Evolutionary conservation across 352 stramenopile species (phyloP), one percentile per base, ranked within the genome.

Genomic region (Globisporangium paddicum): DNA sequence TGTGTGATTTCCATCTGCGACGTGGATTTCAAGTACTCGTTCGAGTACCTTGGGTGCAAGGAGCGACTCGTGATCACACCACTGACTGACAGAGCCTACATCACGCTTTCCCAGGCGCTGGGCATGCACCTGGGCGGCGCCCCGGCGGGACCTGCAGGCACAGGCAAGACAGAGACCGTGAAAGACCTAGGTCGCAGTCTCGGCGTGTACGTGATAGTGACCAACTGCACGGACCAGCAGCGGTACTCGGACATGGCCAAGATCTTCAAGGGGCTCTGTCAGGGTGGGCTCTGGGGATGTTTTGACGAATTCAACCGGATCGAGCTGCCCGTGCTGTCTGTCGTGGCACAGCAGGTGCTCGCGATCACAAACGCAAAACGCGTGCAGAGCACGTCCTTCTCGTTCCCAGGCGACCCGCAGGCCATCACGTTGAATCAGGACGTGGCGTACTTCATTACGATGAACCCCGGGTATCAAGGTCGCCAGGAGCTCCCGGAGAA

Each of bases 241-340:
- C 72, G 85, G 48, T 87, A 94, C 76, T 85, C 91, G 46, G 75
- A 97, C 71, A 97, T 97, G 87, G 90, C 87, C 9, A 98, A 97
- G 69, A 93, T 98, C 40, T 97, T 97, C 56, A 87, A 95, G 19
- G 91, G 92, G 0, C 64, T 98, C 3, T 96, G 87, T n/a, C 87
- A 97, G 76, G 90, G 84, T 7, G 92, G 92, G 5, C 81, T 92
- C 2, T 97, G 90, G 90, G 82, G 84, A 11, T 97, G 90, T 60
- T 93, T 98, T 48, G 91, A 97, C 55, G 90, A 97, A 58, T 98
- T 98, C 63, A 98, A 98, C 49, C 86, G 91, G 18, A 97, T 97
- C 41, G 86, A 97, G 57, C 76, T 98, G 28, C 89, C 92, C 11
- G 92, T 98, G 48, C 70, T 98, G 6, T 97, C 89, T 0, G 92